These are phyloP conservation scores for Termitomyces sp. DNA, from an alignment of 768 basidiomycete genomes.

Conservation along the genomic window DNA sequence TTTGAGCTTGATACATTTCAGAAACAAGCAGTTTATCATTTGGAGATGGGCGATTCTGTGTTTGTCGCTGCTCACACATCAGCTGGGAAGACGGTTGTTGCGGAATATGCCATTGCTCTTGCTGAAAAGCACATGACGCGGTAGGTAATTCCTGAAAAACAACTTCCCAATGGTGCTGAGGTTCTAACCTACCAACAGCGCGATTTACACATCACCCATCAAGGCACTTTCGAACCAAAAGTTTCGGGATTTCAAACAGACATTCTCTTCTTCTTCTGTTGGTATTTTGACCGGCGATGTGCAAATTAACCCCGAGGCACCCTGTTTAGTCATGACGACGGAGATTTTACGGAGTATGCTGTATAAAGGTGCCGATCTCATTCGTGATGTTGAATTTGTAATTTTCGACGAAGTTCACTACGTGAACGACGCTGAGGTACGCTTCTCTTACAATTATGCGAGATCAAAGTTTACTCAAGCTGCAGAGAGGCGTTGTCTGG, in stretches of 20 bases:
- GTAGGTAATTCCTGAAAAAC: conserved; percentile 31
- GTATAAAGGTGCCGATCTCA: conserved; percentile 97
- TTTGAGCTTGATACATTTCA: conserved; percentile 98
- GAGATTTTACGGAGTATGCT: conserved; percentile 98
- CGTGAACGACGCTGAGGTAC: conserved; percentile 96
- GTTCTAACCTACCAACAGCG: conserved; percentile 39
- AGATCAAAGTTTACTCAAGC: conserved; percentile 3
- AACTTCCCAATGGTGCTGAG: conserved; percentile 9
- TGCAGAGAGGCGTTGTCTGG: conserved; percentile 96
- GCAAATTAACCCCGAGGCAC: conserved; percentile 97
- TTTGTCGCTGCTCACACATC: conserved; percentile 99
- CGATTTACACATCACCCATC: conserved; percentile 98
- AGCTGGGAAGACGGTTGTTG: conserved; percentile 99
- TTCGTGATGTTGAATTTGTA: conserved; percentile 98
- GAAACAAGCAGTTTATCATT: conserved; percentile 96
- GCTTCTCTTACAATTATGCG: conserved; percentile 1
- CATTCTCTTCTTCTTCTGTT: conserved; percentile 85
- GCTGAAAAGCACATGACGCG: conserved; percentile 99
- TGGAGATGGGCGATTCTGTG: conserved; percentile 95
- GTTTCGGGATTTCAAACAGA: conserved; percentile 97
- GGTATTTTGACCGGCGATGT: conserved; percentile 98
- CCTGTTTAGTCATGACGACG: conserved; percentile 96
- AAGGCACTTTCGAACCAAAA: conserved; percentile 99
- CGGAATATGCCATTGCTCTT: conserved; percentile 96
- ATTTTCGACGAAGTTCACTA: conserved; percentile 99